Evolutionary conservation across 1,284 basidiomycete genomes (phyloP), one percentile per base, ranked within the genome.

Genomic region (Macrocystidia cucumis): DNA sequence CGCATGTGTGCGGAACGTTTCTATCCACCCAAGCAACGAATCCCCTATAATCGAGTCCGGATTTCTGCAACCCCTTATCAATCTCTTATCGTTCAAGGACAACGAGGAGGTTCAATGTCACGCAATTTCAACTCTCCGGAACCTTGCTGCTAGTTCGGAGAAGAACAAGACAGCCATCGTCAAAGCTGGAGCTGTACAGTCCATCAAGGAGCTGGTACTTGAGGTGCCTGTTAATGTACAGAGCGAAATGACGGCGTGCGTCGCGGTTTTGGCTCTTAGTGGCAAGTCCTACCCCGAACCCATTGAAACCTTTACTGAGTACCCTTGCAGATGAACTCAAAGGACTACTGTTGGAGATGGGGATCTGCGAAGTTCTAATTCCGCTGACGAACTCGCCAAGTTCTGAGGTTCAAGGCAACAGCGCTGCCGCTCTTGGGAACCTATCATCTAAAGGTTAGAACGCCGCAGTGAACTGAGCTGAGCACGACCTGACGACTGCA

Each of bases 51-150:
- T 99, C 57, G 96, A 99, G 52, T 91, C 91, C 27, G 93, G 93
- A 16, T 99, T 98, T 72, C 65, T 98, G 37, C 85, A 92, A 53
- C 96, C 96, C 1, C 68, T 99, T 27, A 98, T 99, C 58, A 92
- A 91, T 54, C 74, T 98, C 24, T 70, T 99, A 25, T 91, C 91
- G 4, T 98, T 98, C 67, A 97, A 89, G 59, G 96, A 99, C 60
- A 98, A 98, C 56, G 96, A 99, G 62, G 96, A 99, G 63, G 92
- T 99, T 21, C 95, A 98, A 59, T 98, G 96, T 53, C 96, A 99
- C 54, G 96, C 96, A n/a, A 99, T 99, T 48, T 96, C 91, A 18
- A 99, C 96, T 0, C 70, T 99, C 36, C 79, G 96, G 22, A 99
- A 99, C 57, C 73, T 98, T 9, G 96, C 96, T 1, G 96, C 96